Base-by-base conservation (phyloP, 495 filamentous ascomycete genomes). In the Xylaria acuta region DNA sequence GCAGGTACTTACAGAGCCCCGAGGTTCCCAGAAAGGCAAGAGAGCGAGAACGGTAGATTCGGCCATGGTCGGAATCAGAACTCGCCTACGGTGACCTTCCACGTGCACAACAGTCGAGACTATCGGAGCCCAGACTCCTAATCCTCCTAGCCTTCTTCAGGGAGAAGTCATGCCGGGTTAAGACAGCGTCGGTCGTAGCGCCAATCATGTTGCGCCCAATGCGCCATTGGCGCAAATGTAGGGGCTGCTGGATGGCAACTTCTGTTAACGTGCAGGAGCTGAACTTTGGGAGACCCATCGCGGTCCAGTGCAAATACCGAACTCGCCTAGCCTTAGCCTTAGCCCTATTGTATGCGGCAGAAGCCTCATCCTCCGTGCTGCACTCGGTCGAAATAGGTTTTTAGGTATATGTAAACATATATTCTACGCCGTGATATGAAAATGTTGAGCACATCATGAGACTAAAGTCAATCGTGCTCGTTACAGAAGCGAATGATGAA, bases 201-300 rank as follows among this genome's bases (percentile, higher is more conserved):
- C 69, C 69, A 71, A 71, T 71, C 69, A 64, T 20, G 47, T 56
- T 11, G 60, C 47, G 47, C 36, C 16, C 59, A 25, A 56, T 43
- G 45, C 54, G 58, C 34, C 69, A 32, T 64, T 22, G 58, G 30
- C 27, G 30, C 40, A 60, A 38, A 43, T 58, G 22, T 16, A 56
- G 34, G n/a, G 45, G 53, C 56, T 27, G 63, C 64, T 70, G 68
- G 58, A 40, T 32, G 68, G 12, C 36, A 34, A 32, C 30, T 20
- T 43, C 9, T 64, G 5, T 47, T 65, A 65, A 47, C 58, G 59
- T 62, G 58, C 69, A 71, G 58, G 49, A 71, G 69, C 69, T 71
- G 69, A 71, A 71, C 32, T 64, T 32, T 41, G n/a, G 25, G 27
- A 32, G 53, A 56, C 53, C 53, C 53, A 56, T 56, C 53, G 53